Evolutionary conservation across 306 rosid species (phyloP).

Genomic region (Lablab purpureus): DNA sequence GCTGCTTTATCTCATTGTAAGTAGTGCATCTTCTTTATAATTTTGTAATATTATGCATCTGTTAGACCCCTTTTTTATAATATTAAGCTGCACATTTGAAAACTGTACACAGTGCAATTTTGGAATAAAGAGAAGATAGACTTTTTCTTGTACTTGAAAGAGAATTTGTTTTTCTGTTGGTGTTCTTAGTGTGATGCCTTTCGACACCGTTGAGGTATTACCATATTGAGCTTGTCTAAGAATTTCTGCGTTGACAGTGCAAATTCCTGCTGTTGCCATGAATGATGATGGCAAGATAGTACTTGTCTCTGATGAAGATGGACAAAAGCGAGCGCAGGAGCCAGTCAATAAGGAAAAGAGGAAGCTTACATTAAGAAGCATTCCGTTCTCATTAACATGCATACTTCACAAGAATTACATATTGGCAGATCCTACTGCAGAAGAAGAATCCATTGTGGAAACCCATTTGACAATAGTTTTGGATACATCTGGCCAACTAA

Average conservation of each 20-base stretch:
- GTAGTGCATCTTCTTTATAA: constrained; percentile 45
- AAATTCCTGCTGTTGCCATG: constrained; percentile 77
- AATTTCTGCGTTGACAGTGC: constrained; percentile 62
- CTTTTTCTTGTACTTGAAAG: not conserved
- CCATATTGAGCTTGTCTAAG: not conserved
- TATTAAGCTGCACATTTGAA: not conserved
- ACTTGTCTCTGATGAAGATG: constrained; percentile 66
- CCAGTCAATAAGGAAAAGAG: constrained; percentile 76
- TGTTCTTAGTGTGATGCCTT: constrained; percentile 29
- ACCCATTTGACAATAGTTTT: constrained; percentile 81
- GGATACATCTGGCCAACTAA: constrained; percentile 75
- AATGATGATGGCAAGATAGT: constrained; percentile 82
- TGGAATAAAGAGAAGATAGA: not conserved
- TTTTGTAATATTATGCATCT: constrained; percentile 1
- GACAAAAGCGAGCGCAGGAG: constrained; percentile 59
- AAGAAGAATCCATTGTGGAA: constrained; percentile 92
- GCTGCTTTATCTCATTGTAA: constrained; percentile 88
- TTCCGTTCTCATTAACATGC: constrained; percentile 87
- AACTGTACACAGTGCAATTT: not conserved
- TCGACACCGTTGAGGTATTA: not conserved
- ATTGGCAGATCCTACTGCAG: constrained; percentile 87
- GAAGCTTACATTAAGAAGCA: constrained; percentile 67
- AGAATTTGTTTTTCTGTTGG: not conserved
- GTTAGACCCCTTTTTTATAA: not conserved
- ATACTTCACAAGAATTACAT: constrained; percentile 81